These are phyloP conservation scores for Encephalitozoon romaleae DNA, from an alignment of 371 early-diverging fungal species.

Conservation along the genomic window DNA sequence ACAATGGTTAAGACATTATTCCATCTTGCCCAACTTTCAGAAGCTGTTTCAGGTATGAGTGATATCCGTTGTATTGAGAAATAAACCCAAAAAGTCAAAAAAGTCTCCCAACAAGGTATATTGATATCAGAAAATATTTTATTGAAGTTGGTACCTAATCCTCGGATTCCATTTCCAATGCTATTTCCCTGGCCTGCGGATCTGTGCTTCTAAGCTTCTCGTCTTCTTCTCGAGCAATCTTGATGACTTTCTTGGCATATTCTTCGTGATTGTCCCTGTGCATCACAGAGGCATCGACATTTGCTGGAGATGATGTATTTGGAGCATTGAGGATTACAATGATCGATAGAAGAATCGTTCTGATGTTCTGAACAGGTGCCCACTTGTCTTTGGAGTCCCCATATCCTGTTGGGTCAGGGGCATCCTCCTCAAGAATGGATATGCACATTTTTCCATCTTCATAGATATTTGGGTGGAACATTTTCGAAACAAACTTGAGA, in stretches of 20 bases:
- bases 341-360: slow-evolving; percentile 84
- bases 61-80: background rate
- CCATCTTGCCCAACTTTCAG: slow-evolving; percentile 5
- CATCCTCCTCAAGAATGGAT: slow-evolving; percentile 80
- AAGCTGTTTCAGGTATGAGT: background rate
- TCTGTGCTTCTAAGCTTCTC: slow-evolving; percentile 23
- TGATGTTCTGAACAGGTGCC: slow-evolving; percentile 81
- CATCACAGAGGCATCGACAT: slow-evolving; percentile 76
- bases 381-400: slow-evolving; percentile 65
- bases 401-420: slow-evolving; percentile 62
- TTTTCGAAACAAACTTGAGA: slow-evolving; percentile 68
- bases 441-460: slow-evolving; percentile 92
- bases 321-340: slow-evolving; percentile 84
- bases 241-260: slow-evolving; percentile 53
- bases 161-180: background rate
- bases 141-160: background rate
- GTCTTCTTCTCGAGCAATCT: slow-evolving; percentile 9
- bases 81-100: background rate
- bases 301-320: slow-evolving; percentile 92
- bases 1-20: background rate
- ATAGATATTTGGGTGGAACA: slow-evolving; percentile 74
- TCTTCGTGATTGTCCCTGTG: slow-evolving; percentile 45
- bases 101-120: background rate
- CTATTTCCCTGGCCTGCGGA: background rate
- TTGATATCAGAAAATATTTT: background rate